Base-by-base conservation (phyloP, 2,329 filamentous ascomycete genomes). In the Truncatella angustata region DNA sequence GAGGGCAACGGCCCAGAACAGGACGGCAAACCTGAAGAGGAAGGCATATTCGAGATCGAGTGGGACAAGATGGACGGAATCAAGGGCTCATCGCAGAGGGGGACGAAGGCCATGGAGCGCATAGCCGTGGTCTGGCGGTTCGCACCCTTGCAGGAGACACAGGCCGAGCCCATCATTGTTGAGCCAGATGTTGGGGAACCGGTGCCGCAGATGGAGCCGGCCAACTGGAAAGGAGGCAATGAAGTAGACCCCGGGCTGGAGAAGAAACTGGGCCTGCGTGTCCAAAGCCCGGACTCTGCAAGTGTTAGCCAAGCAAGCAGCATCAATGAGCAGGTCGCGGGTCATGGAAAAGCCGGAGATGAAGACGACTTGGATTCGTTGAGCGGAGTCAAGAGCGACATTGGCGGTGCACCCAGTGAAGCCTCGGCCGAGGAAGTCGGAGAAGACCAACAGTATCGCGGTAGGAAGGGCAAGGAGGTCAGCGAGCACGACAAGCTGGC, bases 41-140 rank as follows among this genome's bases (percentile, higher is more conserved):
- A 80, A 9, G 93, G 81, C 10, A 73, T 84, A 3, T 84, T 84
- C 46, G 70, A 73, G 53, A 79, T 84, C 24, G 77, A 78, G 1
- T 84, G 81, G 81, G 80, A 83, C 35, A 75, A 77, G 50, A 89
- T 99, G 84, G 94, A 99, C 60, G 94, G 94, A 3, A 92, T 99
- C 69, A 97, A 97, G 68, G 94, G 94, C 1, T 92, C 88, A 4
- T 84, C 79, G 20, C 81, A 86, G 28, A 96, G 96, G 67, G 94
- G 94, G 0, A 87, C 87, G 1, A 79, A 86, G 39, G 90, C 90
- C 0, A 84, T 96, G 7, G 93, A 99, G 65, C 82, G 82, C 36
- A 75, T 97, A 21, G 86, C 90, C 10, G 88, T 97, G 0, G 86
- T 96, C 0, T 99, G 94, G 94, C 84, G 85, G 36, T 70, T 71